These are phyloP conservation scores for Starmerella asiatica DNA, from an alignment of 805 yeast genomes.

Conservation along the genomic window DNA sequence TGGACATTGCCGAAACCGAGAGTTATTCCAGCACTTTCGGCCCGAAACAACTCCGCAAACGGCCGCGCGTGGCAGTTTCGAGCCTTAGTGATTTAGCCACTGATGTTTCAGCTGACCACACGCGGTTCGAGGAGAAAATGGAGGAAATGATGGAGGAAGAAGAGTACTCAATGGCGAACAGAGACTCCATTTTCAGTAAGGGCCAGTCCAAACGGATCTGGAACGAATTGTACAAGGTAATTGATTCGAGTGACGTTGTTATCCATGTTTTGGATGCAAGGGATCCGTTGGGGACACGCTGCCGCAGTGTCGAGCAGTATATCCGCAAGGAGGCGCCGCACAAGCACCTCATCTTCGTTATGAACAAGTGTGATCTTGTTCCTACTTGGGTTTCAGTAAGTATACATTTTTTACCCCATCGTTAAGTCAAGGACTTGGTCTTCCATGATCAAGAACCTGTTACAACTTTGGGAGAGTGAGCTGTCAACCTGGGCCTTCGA, in stretches of 20 bases:
- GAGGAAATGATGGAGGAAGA: constrained; percentile 36
- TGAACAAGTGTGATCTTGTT: constrained; percentile 94
- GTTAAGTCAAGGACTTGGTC: constrained; percentile 37
- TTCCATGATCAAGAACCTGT: constrained; percentile 65
- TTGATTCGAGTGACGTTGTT: constrained; percentile 94
- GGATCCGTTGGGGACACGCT: constrained; percentile 93
- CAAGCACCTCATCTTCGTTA: constrained; percentile 83
- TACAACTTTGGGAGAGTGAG: constrained; percentile 90
- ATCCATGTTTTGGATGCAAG: constrained; percentile 95
- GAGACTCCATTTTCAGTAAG: constrained; percentile 87
- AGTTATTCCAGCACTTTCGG: constrained; percentile 73
- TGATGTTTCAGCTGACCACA: constrained; percentile 42
- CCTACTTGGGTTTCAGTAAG: constrained; percentile 99
- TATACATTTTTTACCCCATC: constrained; percentile 44
- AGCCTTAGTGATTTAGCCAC: constrained; percentile 65
- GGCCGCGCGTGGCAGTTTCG: constrained; percentile 68
- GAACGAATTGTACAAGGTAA: constrained; percentile 94
- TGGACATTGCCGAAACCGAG: constrained; percentile 79
- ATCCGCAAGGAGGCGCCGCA: constrained; percentile 90
- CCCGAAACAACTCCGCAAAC: constrained; percentile 87
- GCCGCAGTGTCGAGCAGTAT: constrained; percentile 84
- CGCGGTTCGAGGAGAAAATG: constrained; percentile 63
- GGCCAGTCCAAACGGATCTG: constrained; percentile 98
- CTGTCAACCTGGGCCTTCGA: constrained; percentile 39
- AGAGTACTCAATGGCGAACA: constrained; percentile 80